Evolutionary conservation across 768 basidiomycete species (phyloP).

Genomic region (Phanerochaete carnosa): DNA sequence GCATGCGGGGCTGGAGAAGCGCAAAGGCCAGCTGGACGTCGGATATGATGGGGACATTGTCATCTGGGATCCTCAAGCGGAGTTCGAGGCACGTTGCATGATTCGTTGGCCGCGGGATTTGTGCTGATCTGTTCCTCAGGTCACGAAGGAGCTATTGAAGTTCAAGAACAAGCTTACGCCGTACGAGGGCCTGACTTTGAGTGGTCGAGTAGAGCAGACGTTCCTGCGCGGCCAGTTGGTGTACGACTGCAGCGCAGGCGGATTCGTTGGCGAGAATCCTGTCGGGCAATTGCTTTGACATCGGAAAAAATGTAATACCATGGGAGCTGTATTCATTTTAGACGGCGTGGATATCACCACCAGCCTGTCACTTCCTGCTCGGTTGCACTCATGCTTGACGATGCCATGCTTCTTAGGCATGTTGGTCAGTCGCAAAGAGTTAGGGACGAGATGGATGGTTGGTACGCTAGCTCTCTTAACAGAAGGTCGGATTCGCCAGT

Average conservation of each 20-base stretch:
- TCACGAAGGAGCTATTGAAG: constrained; percentile 64
- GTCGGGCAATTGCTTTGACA: constrained; percentile 3
- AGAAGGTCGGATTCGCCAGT: too few species aligned
- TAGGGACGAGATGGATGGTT: too few species aligned
- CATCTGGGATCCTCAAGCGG: constrained; percentile 69
- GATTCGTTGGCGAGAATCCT: background rate
- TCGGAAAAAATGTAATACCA: background rate
- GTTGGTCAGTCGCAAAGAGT: too few species aligned
- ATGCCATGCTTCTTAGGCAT: too few species aligned
- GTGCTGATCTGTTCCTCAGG: constrained; percentile 41
- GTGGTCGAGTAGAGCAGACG: constrained; percentile 72
- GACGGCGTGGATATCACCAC: too few species aligned
- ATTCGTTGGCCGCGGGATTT: background rate
- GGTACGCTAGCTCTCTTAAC: too few species aligned
- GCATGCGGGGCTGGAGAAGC: constrained; percentile 67
- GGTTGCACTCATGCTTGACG: too few species aligned
- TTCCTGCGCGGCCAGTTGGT: constrained; percentile 74
- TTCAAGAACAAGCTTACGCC: constrained; percentile 97
- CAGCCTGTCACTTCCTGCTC: too few species aligned
- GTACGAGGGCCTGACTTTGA: constrained; percentile 72
- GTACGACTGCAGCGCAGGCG: constrained; percentile 46
- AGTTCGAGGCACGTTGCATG: constrained; percentile 34
- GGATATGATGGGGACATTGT: constrained; percentile 88
- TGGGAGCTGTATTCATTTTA: background rate
- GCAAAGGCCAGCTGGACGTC: constrained; percentile 69